phyloP scores from a whole-genome alignment of 2,329 filamentous ascomycete genomes.

The Emydomyces testavorans region DNA sequence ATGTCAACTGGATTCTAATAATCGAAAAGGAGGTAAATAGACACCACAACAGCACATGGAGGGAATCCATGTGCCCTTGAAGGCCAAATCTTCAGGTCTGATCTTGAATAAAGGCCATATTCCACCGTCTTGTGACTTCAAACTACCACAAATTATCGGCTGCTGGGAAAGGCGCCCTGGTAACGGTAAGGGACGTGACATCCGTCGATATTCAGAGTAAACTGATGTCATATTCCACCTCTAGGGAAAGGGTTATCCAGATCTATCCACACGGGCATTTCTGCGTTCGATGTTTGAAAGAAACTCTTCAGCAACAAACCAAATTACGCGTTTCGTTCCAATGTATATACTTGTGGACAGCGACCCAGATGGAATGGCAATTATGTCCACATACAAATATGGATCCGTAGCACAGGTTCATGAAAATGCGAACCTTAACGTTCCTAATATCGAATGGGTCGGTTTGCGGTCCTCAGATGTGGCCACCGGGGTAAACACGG shows the following conservation, averaged over 20 bases:
- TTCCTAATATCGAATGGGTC: conserved; percentile 45
- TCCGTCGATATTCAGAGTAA: too few species aligned
- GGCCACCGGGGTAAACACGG: conserved; percentile 19
- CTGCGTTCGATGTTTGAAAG: conserved; percentile 36
- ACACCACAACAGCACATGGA: not conserved
- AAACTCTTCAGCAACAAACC: not conserved
- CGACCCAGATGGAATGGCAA: conserved; percentile 52
- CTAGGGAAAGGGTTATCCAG: conserved; percentile 55
- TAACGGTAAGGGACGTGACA: conserved; percentile 49
- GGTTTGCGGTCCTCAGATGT: conserved; percentile 41
- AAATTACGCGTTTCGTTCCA: conserved; percentile 25
- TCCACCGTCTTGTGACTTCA: conserved; percentile 44
- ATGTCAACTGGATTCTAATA: conserved; percentile 48
- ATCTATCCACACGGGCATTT: conserved; percentile 46
- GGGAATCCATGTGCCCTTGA: not conserved
- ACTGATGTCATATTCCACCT: not conserved
- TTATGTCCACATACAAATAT: conserved; percentile 52
- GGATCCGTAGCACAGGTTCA: conserved; percentile 47
- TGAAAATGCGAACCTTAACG: conserved; percentile 39
- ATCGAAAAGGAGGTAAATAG: conserved; percentile 50
- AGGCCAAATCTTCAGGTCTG: not conserved
- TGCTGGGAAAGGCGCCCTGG: conserved; percentile 40
- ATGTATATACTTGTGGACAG: conserved; percentile 48
- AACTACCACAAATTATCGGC: conserved; percentile 35
- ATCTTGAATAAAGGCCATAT: conserved; percentile 42